phyloP scores from a whole-genome alignment of 176 grass and related monocot species.

The Tillandsia fasciculata region DNA sequence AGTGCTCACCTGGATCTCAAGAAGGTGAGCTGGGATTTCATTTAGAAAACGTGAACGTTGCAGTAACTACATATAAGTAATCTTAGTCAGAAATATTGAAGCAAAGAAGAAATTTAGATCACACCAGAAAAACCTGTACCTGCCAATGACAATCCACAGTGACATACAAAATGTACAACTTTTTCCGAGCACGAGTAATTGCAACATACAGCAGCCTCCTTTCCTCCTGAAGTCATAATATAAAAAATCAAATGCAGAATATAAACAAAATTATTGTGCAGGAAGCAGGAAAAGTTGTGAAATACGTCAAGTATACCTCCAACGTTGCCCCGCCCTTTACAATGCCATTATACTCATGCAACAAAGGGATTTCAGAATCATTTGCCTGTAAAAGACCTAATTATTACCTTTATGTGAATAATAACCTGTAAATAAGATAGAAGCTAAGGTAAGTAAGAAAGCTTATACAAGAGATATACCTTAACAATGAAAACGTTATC shows the following conservation, averaged over 20 bases:
- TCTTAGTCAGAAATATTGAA: conserved; percentile 12
- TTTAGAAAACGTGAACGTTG: conserved; percentile 88
- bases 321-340: conserved; percentile 42
- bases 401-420: conserved; percentile 1
- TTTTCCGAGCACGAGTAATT: conserved; percentile 88
- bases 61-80: conserved; percentile 52
- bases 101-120: neutral
- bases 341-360: conserved; percentile 69
- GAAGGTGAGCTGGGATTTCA: conserved; percentile 75
- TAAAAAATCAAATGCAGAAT: conserved; percentile 2
- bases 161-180: conserved; percentile 67
- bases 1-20: conserved; percentile 61
- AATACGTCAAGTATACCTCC: conserved; percentile 37
- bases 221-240: conserved; percentile 59
- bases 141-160: conserved; percentile 74
- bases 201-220: conserved; percentile 89
- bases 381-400: conserved; percentile 46
- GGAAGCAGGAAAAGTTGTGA: conserved; percentile 9
- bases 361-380: conserved; percentile 85
- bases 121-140: conserved; percentile 19
- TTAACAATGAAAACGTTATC: conserved; percentile 90
- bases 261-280: conserved; percentile 11
- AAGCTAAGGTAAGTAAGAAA: neutral
- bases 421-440: neutral
- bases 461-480: conserved; percentile 35